These are phyloP conservation scores for Gentiana dahurica DNA, from an alignment of 257 asterid genomes.

Conservation along the genomic window DNA sequence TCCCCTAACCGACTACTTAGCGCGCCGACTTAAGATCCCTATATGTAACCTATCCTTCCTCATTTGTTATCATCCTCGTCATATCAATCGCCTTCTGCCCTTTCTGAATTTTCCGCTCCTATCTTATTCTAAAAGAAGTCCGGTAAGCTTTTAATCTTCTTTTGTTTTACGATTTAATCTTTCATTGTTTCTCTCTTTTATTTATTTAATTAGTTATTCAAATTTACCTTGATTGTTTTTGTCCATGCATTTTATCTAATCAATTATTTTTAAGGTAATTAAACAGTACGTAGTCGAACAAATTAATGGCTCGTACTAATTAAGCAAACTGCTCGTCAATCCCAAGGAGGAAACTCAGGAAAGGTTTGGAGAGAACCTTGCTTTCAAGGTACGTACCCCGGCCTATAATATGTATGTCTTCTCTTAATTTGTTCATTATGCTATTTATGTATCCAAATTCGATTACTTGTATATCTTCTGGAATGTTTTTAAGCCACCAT, in stretches of 20 bases:
- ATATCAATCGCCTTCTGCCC: neutral
- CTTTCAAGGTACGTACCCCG: slow-evolving; percentile 41
- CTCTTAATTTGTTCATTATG: neutral
- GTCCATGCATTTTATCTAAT: slow-evolving; percentile 2
- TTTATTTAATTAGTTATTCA: neutral
- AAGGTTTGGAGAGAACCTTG: slow-evolving; percentile 57
- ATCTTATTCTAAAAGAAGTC: neutral
- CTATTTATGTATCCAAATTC: too few relatives aligned
- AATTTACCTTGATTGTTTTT: neutral
- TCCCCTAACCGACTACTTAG: neutral
- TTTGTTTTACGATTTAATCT: slow-evolving; percentile 5
- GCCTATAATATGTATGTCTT: neutral
- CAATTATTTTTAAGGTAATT: neutral
- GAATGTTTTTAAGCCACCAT: neutral
- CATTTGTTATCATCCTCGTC: neutral
- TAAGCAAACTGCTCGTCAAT: slow-evolving; percentile 71
- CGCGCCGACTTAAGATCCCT: neutral
- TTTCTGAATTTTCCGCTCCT: neutral
- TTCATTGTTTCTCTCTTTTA: slow-evolving; percentile 6
- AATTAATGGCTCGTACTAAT: slow-evolving; percentile 64
- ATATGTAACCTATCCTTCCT: neutral
- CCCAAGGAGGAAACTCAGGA: slow-evolving; percentile 40
- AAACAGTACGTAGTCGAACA: neutral
- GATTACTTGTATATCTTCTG: too few relatives aligned
- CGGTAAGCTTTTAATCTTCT: slow-evolving; percentile 13